phyloP scores from a whole-genome alignment of 1,139 yeast species.

The Magnusiomyces suaveolens region DNA sequence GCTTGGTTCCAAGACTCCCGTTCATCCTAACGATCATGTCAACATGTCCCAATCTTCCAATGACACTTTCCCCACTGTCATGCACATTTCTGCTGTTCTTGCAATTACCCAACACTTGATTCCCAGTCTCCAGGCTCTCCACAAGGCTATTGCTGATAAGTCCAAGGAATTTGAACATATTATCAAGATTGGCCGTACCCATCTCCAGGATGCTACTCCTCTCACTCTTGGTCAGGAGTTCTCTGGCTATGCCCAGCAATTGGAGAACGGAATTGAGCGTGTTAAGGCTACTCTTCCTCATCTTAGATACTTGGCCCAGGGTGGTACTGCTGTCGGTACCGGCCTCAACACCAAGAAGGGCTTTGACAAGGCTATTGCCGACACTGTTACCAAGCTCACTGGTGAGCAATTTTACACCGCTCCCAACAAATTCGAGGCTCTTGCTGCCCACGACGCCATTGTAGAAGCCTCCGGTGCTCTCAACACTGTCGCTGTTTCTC shows the following conservation, averaged over 20 bases:
- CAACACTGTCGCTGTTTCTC: slow-evolving; percentile 86
- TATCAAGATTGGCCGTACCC: slow-evolving; percentile 97
- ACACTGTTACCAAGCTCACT: slow-evolving; percentile 67
- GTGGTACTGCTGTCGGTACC: slow-evolving; percentile 99
- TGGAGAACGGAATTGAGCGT: slow-evolving; percentile 81
- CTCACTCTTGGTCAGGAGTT: slow-evolving; percentile 96
- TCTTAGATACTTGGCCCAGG: slow-evolving; percentile 83
- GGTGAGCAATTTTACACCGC: slow-evolving; percentile 88
- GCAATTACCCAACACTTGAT: slow-evolving; percentile 68
- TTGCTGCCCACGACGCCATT: too few relatives aligned
- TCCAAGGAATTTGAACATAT: slow-evolving; percentile 74
- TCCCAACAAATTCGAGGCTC: slow-evolving; percentile 95
- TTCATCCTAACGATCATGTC: slow-evolving; percentile 97
- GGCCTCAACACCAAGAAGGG: slow-evolving; percentile 86
- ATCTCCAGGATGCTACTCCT: slow-evolving; percentile 97
- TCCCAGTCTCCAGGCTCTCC: slow-evolving; percentile 70
- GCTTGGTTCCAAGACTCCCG: slow-evolving; percentile 84
- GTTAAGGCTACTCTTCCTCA: slow-evolving; percentile 68
- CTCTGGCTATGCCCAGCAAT: slow-evolving; percentile 90
- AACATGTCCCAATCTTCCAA: slow-evolving; percentile 97
- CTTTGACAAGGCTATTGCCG: slow-evolving; percentile 75
- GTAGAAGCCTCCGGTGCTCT: slow-evolving; percentile 97
- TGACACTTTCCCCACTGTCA: slow-evolving; percentile 96
- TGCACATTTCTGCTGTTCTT: slow-evolving; percentile 97
- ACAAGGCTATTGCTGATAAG: slow-evolving; percentile 67